Evolutionary conservation across 2,329 filamentous ascomycete genomes (phyloP), one percentile per base, ranked within the genome.

Genomic region (Stagonosporopsis vannaccii): DNA sequence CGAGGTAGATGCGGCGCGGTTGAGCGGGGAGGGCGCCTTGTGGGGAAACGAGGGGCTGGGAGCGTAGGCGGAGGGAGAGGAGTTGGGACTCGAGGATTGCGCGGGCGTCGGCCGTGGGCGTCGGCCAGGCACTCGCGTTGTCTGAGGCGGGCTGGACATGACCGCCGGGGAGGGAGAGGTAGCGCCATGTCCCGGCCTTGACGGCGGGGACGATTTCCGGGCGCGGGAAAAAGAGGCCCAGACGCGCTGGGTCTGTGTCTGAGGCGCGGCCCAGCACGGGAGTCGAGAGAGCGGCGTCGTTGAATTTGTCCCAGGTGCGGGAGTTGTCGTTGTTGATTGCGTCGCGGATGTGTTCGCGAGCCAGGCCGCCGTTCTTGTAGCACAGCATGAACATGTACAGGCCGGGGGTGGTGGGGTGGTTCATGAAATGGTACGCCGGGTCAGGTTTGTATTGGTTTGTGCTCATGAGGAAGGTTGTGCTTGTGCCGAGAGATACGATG

Each of bases 321-420:
- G 25, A 13, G 15, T 76, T 73, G 9, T 80, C 75, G 23, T 78
- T 77, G 59, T 92, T 89, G 48, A 98, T 85, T 0, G 85, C 83
- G 72, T 99, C 92, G 51, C 95, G 90, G 60, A 98, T 86, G 68
- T 90, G 88, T 75, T 99, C 95, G 40, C 95, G 90, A 2, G 95
- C 94, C 1, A 98, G 86, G 2, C 92, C 92, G 65, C 95, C 95
- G 78, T 99, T 99, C 79, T 98, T 98, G 82, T 98, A 99, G 83
- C 95, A 99, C 32, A 99, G 87, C 95, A 99, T 99, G 79, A 99
- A 98, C 95, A 99, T 98, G 84, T 96, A 97, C 58, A 97, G 85
- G 1, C 90, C 92, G 0, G 88, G 81, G 0, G 92, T 96, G 40
- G 92, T 95, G 1, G 95, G 95, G 77, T 98, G 93, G 80, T 97